Evolutionary conservation across 2,329 filamentous ascomycete genomes (phyloP).

Genomic region (Colletotrichum gigasporum): DNA sequence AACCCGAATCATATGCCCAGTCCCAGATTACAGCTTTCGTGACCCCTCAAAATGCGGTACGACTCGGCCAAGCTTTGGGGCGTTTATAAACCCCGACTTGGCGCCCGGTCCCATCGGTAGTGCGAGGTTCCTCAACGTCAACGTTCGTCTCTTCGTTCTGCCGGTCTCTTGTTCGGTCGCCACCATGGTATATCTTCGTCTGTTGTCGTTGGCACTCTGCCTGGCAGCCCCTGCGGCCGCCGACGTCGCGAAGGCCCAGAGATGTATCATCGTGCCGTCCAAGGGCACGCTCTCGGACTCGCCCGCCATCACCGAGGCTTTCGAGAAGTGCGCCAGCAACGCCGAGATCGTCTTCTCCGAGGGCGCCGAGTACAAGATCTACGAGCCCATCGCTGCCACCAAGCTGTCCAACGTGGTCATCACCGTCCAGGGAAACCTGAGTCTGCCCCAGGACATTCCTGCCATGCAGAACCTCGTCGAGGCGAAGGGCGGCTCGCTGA

Average conservation of each 20-base stretch:
- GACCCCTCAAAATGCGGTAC: neutral
- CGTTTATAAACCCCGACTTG: constrained; percentile 5
- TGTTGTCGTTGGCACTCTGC: constrained; percentile 12
- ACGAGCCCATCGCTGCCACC: constrained; percentile 47
- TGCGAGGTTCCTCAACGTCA: neutral
- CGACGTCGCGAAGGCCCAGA: neutral
- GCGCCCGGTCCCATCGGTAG: neutral
- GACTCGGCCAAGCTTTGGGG: constrained; percentile 14
- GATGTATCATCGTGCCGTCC: constrained; percentile 38
- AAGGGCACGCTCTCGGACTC: constrained; percentile 50
- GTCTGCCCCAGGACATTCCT: constrained; percentile 50
- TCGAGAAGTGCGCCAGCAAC: constrained; percentile 45
- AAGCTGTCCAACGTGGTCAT: constrained; percentile 54
- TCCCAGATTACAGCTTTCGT: neutral
- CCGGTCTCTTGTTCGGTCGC: neutral
- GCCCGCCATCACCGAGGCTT: constrained; percentile 45
- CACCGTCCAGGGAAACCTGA: constrained; percentile 51
- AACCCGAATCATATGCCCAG: neutral
- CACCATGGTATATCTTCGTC: constrained; percentile 1
- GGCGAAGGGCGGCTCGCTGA: constrained; percentile 40
- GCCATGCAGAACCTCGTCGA: constrained; percentile 46
- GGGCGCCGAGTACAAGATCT: constrained; percentile 53
- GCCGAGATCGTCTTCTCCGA: constrained; percentile 47
- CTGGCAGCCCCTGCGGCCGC: constrained; percentile 2
- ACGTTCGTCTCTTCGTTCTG: constrained; percentile 1